A percentile compares a stretch with the other conserved stretches of the same genome.
Conservation (phyloP, 2,329 filamentous ascomycete species). For the Triangularia verruculosa region DNA sequence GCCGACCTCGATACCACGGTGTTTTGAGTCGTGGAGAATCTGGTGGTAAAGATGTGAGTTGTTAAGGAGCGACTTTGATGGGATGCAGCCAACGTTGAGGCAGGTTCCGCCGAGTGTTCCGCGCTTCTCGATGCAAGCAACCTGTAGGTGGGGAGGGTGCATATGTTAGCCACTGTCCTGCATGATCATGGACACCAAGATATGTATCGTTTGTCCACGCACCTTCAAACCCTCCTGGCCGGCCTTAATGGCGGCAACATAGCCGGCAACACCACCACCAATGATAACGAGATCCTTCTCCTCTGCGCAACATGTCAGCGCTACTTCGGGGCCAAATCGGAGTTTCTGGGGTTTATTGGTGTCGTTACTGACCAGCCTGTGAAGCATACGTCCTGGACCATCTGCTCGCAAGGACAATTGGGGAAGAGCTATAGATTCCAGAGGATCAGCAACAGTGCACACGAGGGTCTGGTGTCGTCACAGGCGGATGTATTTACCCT, state of each 20-base stretch:
- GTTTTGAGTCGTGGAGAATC: conserved; percentile 94
- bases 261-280: conserved; percentile 95
- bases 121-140: conserved; percentile 97
- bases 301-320: conserved; percentile 53
- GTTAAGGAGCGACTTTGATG: conserved; percentile 98
- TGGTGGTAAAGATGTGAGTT: conserved; percentile 98
- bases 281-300: conserved; percentile 98
- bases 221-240: conserved; percentile 97
- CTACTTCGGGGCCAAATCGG: conserved; percentile 43
- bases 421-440: conserved; percentile 44
- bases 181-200: background rate
- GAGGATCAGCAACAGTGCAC: background rate
- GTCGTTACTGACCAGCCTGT: conserved; percentile 47
- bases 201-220: conserved; percentile 27
- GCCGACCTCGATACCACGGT: conserved; percentile 93
- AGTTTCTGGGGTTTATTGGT: background rate
- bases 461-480: conserved; percentile 4
- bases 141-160: conserved; percentile 49
- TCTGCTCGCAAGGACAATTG: conserved; percentile 49
- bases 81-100: conserved; percentile 98
- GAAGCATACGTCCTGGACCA: conserved; percentile 60
- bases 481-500: conserved; percentile 45
- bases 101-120: conserved; percentile 93
- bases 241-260: conserved; percentile 98
- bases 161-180: conserved; percentile 7